Base-by-base conservation (phyloP, 2,329 filamentous ascomycete species). In the Keithomyces neogunnii region DNA sequence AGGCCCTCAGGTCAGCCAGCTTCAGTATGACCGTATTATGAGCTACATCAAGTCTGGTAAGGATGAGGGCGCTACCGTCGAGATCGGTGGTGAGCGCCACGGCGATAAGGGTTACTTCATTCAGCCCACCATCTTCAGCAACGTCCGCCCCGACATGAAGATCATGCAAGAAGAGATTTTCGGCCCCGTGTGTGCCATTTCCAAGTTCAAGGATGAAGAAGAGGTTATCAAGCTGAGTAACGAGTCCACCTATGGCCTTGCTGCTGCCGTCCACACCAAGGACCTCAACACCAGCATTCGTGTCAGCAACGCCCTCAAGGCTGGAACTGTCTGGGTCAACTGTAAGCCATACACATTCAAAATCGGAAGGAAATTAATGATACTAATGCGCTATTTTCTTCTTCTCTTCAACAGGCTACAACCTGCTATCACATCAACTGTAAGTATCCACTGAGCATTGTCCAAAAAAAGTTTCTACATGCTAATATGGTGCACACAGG, bases 161-260 rank as follows among this genome's bases (percentile, higher is more conserved):
- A 93, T 95, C 64, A 84, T 90, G 74, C 81, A 89, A 70, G 88
- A 95, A 74, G 89, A 95, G 75, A 93, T 95, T 68, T 95, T 95
- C 67, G 89, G 89, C 57, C 89, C 89, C 53, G 89, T 95, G 57
- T 88, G 84, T 74, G 80, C 86, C 62, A 85, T 95, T 60, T 79
- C 85, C 74, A 95, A 92, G 76, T 95, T 95, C 80, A 86, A 85
- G 75, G 82, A 78, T 59, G 85, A 88, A 73, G 86, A 85, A 39
- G 89, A 95, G 51, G 88, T 82, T 56, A 83, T 95, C 70, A 73
- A 77, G 59, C 71, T 87, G 49, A 87, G 80, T 59, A 93, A 95
- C 77, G 75, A 82, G 72, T 85, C 81, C 63, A 81, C 72, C 58
- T 95, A 92, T 73, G 89, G 89, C 63, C 81, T 95, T 44, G 89